These are phyloP conservation scores for Nematocida homosporus DNA, from an alignment of 371 early-diverging fungal genomes.

Conservation along the genomic window DNA sequence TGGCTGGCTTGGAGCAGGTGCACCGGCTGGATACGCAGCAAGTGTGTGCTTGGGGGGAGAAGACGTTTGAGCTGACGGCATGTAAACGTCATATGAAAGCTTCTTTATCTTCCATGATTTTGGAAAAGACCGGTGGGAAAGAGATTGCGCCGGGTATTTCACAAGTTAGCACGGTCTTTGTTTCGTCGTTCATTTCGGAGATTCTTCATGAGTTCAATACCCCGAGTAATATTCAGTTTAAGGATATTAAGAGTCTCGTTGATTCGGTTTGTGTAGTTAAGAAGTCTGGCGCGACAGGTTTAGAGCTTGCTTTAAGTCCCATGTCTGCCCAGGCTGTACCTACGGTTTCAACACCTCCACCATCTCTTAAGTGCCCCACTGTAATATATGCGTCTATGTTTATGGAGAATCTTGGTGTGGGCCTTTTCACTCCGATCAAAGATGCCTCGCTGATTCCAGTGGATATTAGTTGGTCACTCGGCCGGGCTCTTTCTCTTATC, in stretches of 20 bases:
- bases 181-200: slow-evolving; percentile 48
- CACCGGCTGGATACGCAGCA: slow-evolving; percentile 12
- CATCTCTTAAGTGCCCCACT: slow-evolving; percentile 15
- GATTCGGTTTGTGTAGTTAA: slow-evolving; percentile 7
- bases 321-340: neutral
- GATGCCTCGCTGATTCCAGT: slow-evolving; percentile 20
- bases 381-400: slow-evolving; percentile 40
- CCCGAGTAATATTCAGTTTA: slow-evolving; percentile 1
- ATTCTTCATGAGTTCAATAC: slow-evolving; percentile 28
- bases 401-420: slow-evolving; percentile 40
- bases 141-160: slow-evolving; percentile 41
- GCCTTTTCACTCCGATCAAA: slow-evolving; percentile 44
- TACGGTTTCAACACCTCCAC: neutral
- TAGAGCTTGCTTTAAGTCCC: neutral
- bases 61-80: slow-evolving; percentile 6
- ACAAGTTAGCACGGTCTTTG: slow-evolving; percentile 40
- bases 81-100: slow-evolving; percentile 34
- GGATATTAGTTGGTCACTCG: slow-evolving; percentile 51
- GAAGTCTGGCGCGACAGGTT: neutral
- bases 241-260: slow-evolving; percentile 26
- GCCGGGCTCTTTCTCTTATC: slow-evolving; percentile 41
- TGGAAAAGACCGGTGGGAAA: slow-evolving; percentile 11
- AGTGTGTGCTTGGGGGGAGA: slow-evolving; percentile 18
- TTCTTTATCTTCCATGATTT: slow-evolving; percentile 18
- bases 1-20: neutral